These are phyloP conservation scores for Aspergillus viridinutans DNA, from an alignment of 2,329 filamentous ascomycete species.

Conservation along the genomic window DNA sequence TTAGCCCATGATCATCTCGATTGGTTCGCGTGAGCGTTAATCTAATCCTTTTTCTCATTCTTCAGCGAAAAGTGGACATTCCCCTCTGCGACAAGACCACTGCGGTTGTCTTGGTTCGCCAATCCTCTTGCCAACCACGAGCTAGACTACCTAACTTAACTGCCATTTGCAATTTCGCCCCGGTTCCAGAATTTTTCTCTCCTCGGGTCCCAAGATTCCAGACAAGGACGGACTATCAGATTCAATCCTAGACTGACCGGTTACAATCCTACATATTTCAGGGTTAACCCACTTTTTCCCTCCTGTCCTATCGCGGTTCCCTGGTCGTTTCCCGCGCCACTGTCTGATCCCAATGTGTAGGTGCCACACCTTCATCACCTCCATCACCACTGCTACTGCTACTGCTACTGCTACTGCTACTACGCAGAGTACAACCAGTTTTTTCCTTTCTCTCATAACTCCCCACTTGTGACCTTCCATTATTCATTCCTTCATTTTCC, in stretches of 20 bases:
- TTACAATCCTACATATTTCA: background rate
- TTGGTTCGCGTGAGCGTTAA: background rate
- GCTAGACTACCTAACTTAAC: background rate
- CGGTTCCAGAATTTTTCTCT: background rate
- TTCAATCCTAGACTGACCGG: background rate
- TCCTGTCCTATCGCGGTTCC: background rate
- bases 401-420: constrained; percentile 4
- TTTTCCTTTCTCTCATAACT: background rate
- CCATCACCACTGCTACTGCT: constrained; percentile 4
- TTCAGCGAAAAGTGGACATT: no score
- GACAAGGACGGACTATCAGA: background rate
- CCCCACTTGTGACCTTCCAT: constrained; percentile 1
- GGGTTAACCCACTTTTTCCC: background rate
- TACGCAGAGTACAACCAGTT: no score
- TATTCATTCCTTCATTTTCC: constrained; percentile 4
- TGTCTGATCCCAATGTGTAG: constrained; percentile 17
- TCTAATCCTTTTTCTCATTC: background rate
- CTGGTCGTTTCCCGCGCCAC: background rate
- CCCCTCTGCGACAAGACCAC: background rate
- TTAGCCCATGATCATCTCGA: background rate
- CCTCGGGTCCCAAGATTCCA: background rate
- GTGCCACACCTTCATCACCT: constrained; percentile 8
- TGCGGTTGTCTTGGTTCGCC: background rate
- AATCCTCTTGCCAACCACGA: background rate
- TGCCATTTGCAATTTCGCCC: background rate